Percentiles rank a stretch among this genome's conserved stretches.
Evolutionary conservation across 441 rosid genomes (phyloP).

Genomic region (Populus hybrid): DNA sequence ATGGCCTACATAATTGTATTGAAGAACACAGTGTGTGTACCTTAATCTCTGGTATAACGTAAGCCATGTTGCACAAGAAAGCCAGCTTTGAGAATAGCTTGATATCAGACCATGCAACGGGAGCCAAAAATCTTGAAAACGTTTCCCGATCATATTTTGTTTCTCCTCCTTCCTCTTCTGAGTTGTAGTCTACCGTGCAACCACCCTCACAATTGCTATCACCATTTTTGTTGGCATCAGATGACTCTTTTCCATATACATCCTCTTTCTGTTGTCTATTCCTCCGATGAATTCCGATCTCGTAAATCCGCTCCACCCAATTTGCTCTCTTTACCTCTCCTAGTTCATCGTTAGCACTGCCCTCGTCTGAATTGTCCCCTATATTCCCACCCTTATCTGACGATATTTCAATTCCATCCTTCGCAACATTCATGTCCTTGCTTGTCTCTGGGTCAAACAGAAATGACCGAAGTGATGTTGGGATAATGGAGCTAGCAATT

Average conservation of each 20-base stretch:
- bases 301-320: constrained; percentile 70
- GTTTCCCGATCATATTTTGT: constrained; percentile 37
- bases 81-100: constrained; percentile 75
- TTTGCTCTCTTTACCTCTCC: constrained; percentile 48
- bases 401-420: constrained; percentile 20
- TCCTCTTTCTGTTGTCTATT: constrained; percentile 31
- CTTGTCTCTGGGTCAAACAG: constrained; percentile 56
- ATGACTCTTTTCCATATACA: constrained; percentile 20
- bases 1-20: background rate
- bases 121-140: constrained; percentile 48
- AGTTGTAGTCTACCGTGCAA: constrained; percentile 53
- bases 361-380: constrained; percentile 8
- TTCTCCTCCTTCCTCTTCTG: constrained; percentile 34
- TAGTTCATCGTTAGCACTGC: constrained; percentile 16
- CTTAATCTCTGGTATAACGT: constrained; percentile 65
- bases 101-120: constrained; percentile 61
- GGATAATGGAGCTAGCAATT: constrained; percentile 48
- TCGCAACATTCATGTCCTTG: constrained; percentile 32
- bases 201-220: constrained; percentile 36
- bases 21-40: constrained; percentile 22
- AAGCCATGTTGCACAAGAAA: constrained; percentile 82
- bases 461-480: constrained; percentile 47
- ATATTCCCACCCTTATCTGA: constrained; percentile 15
- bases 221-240: constrained; percentile 25
- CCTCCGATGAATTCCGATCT: constrained; percentile 58